These are phyloP conservation scores for Ajuga chamaepitys DNA, from an alignment of 257 asterid genomes.

Conservation along the genomic window DNA sequence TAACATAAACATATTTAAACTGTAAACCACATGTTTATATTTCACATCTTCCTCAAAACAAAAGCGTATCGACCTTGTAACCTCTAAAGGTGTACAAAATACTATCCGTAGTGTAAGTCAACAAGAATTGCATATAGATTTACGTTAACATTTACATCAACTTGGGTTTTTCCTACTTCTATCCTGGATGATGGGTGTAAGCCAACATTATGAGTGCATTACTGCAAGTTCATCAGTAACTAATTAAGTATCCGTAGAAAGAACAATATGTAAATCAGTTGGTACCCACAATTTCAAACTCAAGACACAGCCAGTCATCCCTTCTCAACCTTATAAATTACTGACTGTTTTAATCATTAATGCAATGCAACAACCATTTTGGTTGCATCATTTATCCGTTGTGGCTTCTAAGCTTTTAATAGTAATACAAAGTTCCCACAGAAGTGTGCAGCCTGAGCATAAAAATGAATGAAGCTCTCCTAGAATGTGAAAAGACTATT, in stretches of 20 bases:
- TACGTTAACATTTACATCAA: too few species aligned
- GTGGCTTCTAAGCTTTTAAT: neutral
- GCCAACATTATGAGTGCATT: neutral
- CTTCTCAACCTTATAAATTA: neutral
- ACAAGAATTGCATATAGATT: too few species aligned
- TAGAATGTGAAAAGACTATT: neutral
- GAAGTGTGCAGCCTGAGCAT: neutral
- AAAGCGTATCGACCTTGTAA: too few species aligned
- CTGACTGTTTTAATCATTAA: neutral
- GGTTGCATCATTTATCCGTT: neutral
- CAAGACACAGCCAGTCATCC: neutral
- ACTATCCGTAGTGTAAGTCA: too few species aligned
- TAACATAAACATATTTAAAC: neutral
- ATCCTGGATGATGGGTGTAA: too few species aligned
- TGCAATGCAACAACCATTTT: neutral
- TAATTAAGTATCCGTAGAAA: neutral
- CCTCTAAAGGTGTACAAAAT: too few species aligned
- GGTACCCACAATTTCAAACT: neutral
- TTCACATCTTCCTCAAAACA: too few species aligned
- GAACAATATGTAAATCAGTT: neutral
- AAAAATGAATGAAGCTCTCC: neutral
- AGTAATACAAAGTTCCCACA: neutral
- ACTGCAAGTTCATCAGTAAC: neutral
- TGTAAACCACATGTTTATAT: too few species aligned
- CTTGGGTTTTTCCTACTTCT: too few species aligned